Percentiles rank a stretch among this genome's conserved stretches.
Evolutionary conservation across 106 monocot species (phyloP).

Genomic region (Amphibolis antarctica): DNA sequence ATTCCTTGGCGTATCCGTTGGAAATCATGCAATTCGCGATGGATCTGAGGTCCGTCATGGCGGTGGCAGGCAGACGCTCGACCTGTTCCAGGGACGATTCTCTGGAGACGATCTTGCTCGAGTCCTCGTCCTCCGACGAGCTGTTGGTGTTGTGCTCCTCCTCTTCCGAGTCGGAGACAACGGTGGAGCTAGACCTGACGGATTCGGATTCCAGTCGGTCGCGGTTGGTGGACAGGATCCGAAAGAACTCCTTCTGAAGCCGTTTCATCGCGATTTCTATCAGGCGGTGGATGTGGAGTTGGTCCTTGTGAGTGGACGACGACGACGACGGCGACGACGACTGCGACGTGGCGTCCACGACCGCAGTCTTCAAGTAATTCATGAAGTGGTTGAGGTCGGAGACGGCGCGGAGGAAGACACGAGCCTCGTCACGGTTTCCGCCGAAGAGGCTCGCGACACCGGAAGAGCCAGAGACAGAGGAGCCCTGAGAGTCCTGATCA

Average conservation of each 20-base stretch:
- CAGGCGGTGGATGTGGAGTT: too few relatives aligned
- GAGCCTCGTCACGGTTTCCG: too few relatives aligned
- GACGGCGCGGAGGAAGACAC: background rate
- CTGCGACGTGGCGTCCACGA: too few relatives aligned
- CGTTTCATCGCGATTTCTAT: constrained; percentile 51
- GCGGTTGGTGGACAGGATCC: constrained; percentile 36
- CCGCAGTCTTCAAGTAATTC: constrained; percentile 16
- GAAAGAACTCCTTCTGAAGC: constrained; percentile 37
- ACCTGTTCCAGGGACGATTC: constrained; percentile 6
- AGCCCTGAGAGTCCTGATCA: too few relatives aligned
- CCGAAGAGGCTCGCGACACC: too few relatives aligned
- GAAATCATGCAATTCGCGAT: constrained; percentile 52
- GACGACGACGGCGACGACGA: too few relatives aligned
- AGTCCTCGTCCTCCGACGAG: constrained; percentile 15
- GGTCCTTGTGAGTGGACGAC: too few relatives aligned
- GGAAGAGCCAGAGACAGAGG: too few relatives aligned
- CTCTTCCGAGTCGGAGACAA: background rate
- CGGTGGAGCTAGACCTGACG: background rate
- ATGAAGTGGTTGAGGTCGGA: constrained; percentile 31
- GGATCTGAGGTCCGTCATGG: constrained; percentile 13
- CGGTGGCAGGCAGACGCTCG: constrained; percentile 4
- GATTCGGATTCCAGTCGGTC: constrained; percentile 31
- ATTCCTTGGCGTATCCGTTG: constrained; percentile 49
- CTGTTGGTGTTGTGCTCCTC: background rate
- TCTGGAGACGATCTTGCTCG: background rate